Base-by-base conservation (phyloP, 371 early-diverging fungal genomes). In the Thermomucor indicae-seudaticae region DNA sequence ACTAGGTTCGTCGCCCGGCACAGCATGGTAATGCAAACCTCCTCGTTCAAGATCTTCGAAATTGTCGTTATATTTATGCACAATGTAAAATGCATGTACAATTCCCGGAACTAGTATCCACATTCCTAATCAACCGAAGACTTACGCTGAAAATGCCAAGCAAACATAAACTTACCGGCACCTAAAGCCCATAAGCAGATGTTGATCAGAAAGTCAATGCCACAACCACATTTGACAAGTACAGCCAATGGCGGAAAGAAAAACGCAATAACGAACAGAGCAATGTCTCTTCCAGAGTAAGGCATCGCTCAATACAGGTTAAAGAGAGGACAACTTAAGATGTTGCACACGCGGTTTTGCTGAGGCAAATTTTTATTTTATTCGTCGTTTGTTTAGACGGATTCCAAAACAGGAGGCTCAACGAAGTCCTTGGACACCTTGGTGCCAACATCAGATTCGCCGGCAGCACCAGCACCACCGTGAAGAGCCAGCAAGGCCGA, bases 401-500 rank as follows among this genome's bases (percentile, higher is more conserved):
- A 80, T 38, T 83, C 83, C 67, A 79, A 79, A 55, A 89, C 62
- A 49, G 80, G 83, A 62, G 91, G 92, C 75, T 91, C 92, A 72
- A 87, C 87, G 70, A 88, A 90, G 57, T 89, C 89, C 78, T 83
- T 83, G 72, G 70, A 55, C 62, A 78, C 72, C 69, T 82, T 88
- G 51, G 83, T 67, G 50, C 84, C 87, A 48, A 92, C 84, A 79
- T 92, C 94, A 39, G 64, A 60, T 57, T 53, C 64, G 71, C 81
- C 80, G 69, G 92, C 98, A 51, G 77, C 75, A 54, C 85, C 78
- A 55, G 85, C 78, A 67, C 83, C 84, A 75, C 89, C 90, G 90
- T 98, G 97, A 61, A 95, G 90, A 80, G 96, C 97, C 69, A 96
- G 75, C 56, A 98, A 90, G 81, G 95, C 95, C 67, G 91, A 93